A percentile compares a stretch with the other conserved stretches of the same genome.
These are phyloP conservation scores for Sphaerulina musiva DNA, from an alignment of 2,329 filamentous ascomycete genomes.

Conservation along the genomic window DNA sequence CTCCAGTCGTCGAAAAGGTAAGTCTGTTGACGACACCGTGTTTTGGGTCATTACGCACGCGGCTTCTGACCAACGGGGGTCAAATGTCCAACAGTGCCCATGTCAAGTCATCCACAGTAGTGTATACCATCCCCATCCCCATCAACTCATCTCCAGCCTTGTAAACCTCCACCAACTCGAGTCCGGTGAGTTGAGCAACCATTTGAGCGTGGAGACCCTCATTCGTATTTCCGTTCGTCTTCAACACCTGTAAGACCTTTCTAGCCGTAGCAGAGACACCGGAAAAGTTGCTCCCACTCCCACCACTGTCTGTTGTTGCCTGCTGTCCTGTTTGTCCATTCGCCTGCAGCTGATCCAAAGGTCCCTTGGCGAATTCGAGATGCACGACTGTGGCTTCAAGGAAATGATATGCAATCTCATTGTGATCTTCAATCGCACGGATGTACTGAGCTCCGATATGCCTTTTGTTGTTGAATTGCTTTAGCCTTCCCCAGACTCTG, in stretches of 20 bases:
- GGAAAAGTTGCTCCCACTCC: conserved; percentile 32
- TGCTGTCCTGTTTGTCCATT: conserved; percentile 26
- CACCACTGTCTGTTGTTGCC: conserved; percentile 19
- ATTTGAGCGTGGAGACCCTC: conserved; percentile 78
- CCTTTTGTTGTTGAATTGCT: conserved; percentile 74
- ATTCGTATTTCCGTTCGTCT: conserved; percentile 61
- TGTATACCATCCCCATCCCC: conserved; percentile 69
- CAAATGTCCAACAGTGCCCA: conserved; percentile 75
- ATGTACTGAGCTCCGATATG: conserved; percentile 76
- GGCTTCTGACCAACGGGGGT: conserved; percentile 2
- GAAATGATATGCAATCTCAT: conserved; percentile 88
- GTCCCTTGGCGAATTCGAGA: conserved; percentile 70
- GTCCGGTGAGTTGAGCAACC: conserved; percentile 59
- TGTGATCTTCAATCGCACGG: conserved; percentile 72
- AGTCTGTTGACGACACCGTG: too few relatives aligned
- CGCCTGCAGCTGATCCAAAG: conserved; percentile 43
- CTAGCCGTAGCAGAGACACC: conserved; percentile 49
- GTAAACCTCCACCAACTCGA: conserved; percentile 65
- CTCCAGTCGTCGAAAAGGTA: too few relatives aligned
- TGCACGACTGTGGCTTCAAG: conserved; percentile 87
- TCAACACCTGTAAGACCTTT: conserved; percentile 65
- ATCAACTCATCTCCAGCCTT: conserved; percentile 77
- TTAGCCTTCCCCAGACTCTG: conserved; percentile 77
- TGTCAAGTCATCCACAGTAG: conserved; percentile 86
- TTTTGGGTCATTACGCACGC: background rate